Base-by-base conservation (phyloP, 2,329 filamentous ascomycete species). In the Fusarium brevicatenulatum region DNA sequence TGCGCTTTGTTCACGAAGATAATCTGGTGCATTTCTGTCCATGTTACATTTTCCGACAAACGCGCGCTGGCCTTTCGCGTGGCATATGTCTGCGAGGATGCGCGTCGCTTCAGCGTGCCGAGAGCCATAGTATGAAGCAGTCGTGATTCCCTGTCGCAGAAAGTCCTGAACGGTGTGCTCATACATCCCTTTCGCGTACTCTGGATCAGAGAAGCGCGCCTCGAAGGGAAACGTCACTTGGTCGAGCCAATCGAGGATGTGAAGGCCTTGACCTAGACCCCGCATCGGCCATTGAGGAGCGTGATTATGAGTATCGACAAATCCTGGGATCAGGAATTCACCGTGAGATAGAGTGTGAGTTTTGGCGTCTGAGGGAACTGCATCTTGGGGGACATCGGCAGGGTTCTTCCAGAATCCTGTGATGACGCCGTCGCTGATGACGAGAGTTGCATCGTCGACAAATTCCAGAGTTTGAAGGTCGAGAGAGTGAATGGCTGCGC, bases 291-390 rank as follows among this genome's bases (percentile, higher is more conserved):
- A 87, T 72, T 89, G 86, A 43, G 91, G 90, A 0, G 91, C 91
- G 75, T 93, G 91, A 68, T 91, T 91, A 79, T 92, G 91, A 2
- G 90, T 91, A 80, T 92, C 91, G 43, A 92, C 82, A 70, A 91
- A 87, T 30, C 89, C 88, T 0, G 89, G 89, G 50, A 90, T 85
- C 4, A 70, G 15, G 3, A 68, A 68, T 2, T 68, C 66, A 21
- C 66, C 64, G 6, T 19, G 30, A 32, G 34, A 9, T 8, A 36
- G 15, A 36, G 7, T 36, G 15, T 36, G 1, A 0, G 44, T 28
- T 18, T 39, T 43, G 7, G 55, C 32, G 18, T 32, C 4, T 1
- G 42, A 4, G 2, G 49, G 49, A 21, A 63, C 9, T 4, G 25
- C 28, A 40, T 55, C 49, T 7, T 39, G 2, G 7, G 47, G 55